Evolutionary conservation across 202 grass and related monocot species (phyloP).

Genomic region (Tripidium arundinaceum): DNA sequence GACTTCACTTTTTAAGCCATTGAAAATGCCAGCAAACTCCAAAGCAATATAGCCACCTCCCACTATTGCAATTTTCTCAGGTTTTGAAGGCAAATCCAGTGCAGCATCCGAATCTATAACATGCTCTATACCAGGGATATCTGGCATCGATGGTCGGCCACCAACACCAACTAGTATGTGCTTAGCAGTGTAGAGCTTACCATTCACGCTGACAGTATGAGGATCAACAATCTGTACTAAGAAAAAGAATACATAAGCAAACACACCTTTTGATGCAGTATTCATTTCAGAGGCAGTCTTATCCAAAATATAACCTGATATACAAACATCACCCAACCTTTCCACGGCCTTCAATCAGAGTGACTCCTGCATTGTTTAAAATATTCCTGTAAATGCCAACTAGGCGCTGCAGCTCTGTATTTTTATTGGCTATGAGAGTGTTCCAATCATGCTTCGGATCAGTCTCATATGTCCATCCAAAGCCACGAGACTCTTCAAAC

Average conservation of each 20-base stretch:
- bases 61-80: conserved; percentile 81
- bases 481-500: conserved; percentile 67
- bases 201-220: conserved; percentile 70
- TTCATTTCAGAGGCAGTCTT: conserved; percentile 1
- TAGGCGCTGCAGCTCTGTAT: conserved; percentile 68
- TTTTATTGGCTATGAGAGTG: conserved; percentile 81
- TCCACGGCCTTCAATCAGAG: conserved; percentile 81
- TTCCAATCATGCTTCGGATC: conserved; percentile 75
- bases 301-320: conserved; percentile 30
- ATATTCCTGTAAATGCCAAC: conserved; percentile 66
- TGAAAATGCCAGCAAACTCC: conserved; percentile 86
- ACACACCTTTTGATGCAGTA: background rate
- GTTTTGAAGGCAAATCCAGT: conserved; percentile 63
- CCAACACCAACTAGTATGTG: conserved; percentile 82
- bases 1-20: conserved; percentile 74
- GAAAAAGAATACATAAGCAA: conserved; percentile 20
- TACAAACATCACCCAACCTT: conserved; percentile 51
- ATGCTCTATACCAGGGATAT: conserved; percentile 74
- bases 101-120: conserved; percentile 79
- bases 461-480: conserved; percentile 70
- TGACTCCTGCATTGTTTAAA: conserved; percentile 61
- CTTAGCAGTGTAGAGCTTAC: conserved; percentile 65
- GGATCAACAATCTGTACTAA: conserved; percentile 56
- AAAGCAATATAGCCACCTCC: conserved; percentile 87
- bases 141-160: conserved; percentile 53